A percentile compares a stretch with the other conserved stretches of the same genome.
phyloP scores from a whole-genome alignment of 768 basidiomycete genomes.

The Boletus reticulatus region DNA sequence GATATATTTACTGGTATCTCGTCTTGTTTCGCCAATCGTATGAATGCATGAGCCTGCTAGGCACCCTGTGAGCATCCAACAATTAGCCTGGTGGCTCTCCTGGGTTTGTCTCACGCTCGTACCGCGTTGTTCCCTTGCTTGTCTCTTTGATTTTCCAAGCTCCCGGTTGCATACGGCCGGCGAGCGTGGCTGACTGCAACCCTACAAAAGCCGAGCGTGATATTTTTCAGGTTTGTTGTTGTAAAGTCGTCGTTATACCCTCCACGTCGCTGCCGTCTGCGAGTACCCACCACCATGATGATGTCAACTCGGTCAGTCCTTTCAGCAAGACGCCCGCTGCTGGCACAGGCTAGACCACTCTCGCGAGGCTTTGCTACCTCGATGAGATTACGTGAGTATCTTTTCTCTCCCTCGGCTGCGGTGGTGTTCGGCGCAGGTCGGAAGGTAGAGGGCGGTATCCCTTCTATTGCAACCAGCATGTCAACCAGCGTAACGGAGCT shows the following conservation, averaged over 20 bases:
- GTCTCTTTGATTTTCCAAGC: neutral
- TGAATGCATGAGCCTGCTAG: too few relatives aligned
- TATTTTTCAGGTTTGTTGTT: neutral
- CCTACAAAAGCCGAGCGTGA: constrained; percentile 18
- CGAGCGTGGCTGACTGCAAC: constrained; percentile 8
- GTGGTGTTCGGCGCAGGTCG: constrained; percentile 1
- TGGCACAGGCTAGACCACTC: constrained; percentile 19
- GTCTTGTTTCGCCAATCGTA: too few relatives aligned
- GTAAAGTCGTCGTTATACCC: constrained; percentile 12
- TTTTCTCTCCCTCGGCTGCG: neutral
- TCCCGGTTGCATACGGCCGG: constrained; percentile 24
- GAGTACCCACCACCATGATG: constrained; percentile 9
- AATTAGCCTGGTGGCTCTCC: too few relatives aligned
- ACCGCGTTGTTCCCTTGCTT: constrained; percentile 16
- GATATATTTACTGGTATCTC: too few relatives aligned
- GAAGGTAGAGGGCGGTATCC: neutral
- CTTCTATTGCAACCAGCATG: neutral
- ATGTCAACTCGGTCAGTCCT: constrained; percentile 25
- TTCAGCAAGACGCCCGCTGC: constrained; percentile 24
- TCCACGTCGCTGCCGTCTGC: neutral
- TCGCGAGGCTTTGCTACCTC: constrained; percentile 30
- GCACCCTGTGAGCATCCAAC: too few relatives aligned
- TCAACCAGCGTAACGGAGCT: neutral
- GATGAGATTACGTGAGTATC: constrained; percentile 28
- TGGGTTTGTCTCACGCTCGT: constrained; percentile 21